Evolutionary conservation across 352 stramenopile species (phyloP).

Genomic region (Pythium utonaiense): DNA sequence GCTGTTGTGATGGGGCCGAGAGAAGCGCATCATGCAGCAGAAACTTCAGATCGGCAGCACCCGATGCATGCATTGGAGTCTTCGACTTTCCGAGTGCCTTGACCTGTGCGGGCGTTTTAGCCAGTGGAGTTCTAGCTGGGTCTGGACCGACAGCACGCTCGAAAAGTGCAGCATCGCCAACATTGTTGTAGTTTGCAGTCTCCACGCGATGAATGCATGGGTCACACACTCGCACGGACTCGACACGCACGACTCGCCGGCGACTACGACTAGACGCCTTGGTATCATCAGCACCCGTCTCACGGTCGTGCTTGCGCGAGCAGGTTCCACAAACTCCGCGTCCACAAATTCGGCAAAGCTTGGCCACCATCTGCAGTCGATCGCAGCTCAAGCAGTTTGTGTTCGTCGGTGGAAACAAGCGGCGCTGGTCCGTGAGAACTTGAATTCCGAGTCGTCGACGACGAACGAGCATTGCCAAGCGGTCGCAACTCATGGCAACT

Average conservation of each 20-base stretch:
- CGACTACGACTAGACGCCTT: not conserved
- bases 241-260: not conserved
- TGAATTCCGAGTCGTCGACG: conserved; percentile 54
- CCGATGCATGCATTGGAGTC: not conserved
- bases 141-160: conserved; percentile 2
- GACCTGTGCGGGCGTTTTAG: not conserved
- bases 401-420: conserved; percentile 38
- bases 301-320: conserved; percentile 28
- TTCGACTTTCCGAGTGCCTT: not conserved
- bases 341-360: conserved; percentile 55
- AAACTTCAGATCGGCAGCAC: conserved; percentile 29
- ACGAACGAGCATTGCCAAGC: conserved; percentile 42
- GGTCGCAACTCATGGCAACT: conserved; percentile 14
- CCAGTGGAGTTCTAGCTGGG: not conserved
- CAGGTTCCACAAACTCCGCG: conserved; percentile 54
- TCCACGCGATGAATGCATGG: conserved; percentile 55
- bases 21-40: conserved; percentile 38
- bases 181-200: conserved; percentile 37
- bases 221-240: conserved; percentile 48
- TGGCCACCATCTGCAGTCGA: conserved; percentile 28
- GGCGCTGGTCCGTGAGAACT: conserved; percentile 32
- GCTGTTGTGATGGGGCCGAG: conserved; percentile 27
- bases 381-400: conserved; percentile 50
- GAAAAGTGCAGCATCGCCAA: conserved; percentile 9
- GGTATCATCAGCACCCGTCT: not conserved